Conservation (phyloP, 2,329 filamentous ascomycete species). For the Penicillium olsonii region DNA sequence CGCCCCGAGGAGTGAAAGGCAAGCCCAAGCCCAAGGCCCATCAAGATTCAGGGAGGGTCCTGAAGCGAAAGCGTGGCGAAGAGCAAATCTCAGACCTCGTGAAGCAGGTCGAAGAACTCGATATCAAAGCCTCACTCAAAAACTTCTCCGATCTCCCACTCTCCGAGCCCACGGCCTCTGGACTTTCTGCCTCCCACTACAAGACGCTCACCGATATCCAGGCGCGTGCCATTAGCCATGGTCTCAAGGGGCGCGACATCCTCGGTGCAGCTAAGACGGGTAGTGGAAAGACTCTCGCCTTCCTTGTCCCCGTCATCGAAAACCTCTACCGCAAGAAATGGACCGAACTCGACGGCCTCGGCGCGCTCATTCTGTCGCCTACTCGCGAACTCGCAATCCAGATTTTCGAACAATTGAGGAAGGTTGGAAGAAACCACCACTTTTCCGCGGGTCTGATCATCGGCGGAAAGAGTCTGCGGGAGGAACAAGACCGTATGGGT, state of each 20-base stretch:
- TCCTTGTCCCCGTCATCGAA: constrained; percentile 87
- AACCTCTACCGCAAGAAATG: constrained; percentile 87
- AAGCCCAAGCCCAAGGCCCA: constrained; percentile 29
- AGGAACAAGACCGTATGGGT: constrained; percentile 79
- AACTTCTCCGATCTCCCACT: constrained; percentile 84
- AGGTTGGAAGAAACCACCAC: constrained; percentile 82
- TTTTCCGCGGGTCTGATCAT: constrained; percentile 94
- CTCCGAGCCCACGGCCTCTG: constrained; percentile 74
- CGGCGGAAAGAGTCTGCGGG: constrained; percentile 85
- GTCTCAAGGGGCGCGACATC: constrained; percentile 82
- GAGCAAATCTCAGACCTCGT: constrained; percentile 45
- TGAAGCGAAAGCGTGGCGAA: constrained; percentile 51
- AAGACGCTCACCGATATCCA: constrained; percentile 90
- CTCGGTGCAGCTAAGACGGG: constrained; percentile 94
- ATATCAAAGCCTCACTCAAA: constrained; percentile 54
- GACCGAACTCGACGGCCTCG: constrained; percentile 87
- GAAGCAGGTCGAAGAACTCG: constrained; percentile 48
- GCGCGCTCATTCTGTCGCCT: constrained; percentile 88
- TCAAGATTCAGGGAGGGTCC: constrained; percentile 27
- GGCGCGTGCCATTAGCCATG: constrained; percentile 80
- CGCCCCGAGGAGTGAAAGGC: constrained; percentile 30
- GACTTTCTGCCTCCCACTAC: constrained; percentile 85
- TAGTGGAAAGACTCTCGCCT: constrained; percentile 92
- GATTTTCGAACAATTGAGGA: constrained; percentile 91
- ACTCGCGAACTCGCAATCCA: constrained; percentile 95